These are phyloP conservation scores for Catunica adiposa DNA, from an alignment of 2,329 filamentous ascomycete species.

Conservation along the genomic window DNA sequence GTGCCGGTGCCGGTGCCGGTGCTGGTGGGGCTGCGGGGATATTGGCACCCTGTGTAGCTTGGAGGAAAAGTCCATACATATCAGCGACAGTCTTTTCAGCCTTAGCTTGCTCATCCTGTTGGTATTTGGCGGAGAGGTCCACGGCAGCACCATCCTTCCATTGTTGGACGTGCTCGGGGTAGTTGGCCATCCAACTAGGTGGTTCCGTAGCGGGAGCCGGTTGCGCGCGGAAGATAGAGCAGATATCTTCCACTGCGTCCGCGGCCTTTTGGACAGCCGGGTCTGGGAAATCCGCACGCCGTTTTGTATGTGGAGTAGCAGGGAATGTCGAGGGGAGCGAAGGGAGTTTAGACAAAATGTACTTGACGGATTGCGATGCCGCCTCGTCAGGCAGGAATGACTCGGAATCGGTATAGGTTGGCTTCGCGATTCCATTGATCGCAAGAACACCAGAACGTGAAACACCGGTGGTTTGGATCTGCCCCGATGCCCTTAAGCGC, in stretches of 20 bases:
- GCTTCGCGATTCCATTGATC: constrained; percentile 2
- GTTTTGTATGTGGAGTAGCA: constrained; percentile 19
- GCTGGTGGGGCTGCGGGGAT: constrained; percentile 6
- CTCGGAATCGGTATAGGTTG: constrained; percentile 6
- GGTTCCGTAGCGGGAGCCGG: constrained; percentile 32
- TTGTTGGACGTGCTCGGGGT: constrained; percentile 30
- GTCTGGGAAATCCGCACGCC: constrained; percentile 27
- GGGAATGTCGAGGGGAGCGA: constrained; percentile 18
- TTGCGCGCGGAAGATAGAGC: constrained; percentile 27
- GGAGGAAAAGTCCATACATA: constrained; percentile 12
- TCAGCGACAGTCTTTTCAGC: constrained; percentile 20
- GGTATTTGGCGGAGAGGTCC: constrained; percentile 19
- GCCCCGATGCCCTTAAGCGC: constrained; percentile 20
- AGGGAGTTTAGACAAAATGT: constrained; percentile 18
- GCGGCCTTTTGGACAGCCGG: constrained; percentile 27
- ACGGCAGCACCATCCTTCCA: constrained; percentile 36
- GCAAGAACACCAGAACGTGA: constrained; percentile 13
- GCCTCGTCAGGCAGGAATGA: constrained; percentile 6
- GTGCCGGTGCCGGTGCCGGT: neutral
- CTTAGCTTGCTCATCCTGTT: constrained; percentile 19
- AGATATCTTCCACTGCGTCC: constrained; percentile 27
- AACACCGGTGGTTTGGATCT: neutral
- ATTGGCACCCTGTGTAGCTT: constrained; percentile 13
- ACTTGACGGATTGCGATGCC: neutral
- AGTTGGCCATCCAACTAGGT: constrained; percentile 34